A percentile compares a stretch with the other conserved stretches of the same genome.
phyloP scores from a whole-genome alignment of 257 asterid genomes.

The Capsicum baccatum region DNA sequence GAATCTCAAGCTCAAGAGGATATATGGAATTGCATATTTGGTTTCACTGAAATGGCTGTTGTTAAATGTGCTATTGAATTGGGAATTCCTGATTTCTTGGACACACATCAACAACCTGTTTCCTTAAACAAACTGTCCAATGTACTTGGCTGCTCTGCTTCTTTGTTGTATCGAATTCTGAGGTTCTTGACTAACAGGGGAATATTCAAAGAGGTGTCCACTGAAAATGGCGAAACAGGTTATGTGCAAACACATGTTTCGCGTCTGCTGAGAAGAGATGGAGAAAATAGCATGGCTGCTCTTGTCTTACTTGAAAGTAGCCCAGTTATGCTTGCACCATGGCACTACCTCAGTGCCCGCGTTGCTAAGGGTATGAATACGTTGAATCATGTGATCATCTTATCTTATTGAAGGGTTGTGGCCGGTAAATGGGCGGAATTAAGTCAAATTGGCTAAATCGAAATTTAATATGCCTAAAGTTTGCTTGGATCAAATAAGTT shows the following conservation, averaged over 20 bases:
- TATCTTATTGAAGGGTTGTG: background rate
- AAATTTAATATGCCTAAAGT: too few species aligned
- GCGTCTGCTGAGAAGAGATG: conserved; percentile 46
- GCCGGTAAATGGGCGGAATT: too few species aligned
- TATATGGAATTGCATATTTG: conserved; percentile 59
- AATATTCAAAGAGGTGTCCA: conserved; percentile 46
- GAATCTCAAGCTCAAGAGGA: conserved; percentile 34
- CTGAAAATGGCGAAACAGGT: background rate
- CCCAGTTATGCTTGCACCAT: conserved; percentile 65
- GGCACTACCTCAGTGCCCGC: conserved; percentile 53
- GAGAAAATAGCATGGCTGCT: conserved; percentile 52
- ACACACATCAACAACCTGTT: conserved; percentile 51
- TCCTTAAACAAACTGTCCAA: conserved; percentile 53
- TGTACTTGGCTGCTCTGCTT: conserved; percentile 51
- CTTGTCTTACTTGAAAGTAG: conserved; percentile 59
- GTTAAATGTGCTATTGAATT: conserved; percentile 75
- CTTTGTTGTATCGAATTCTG: conserved; percentile 61
- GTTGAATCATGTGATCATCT: conserved; percentile 16
- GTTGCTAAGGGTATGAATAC: conserved; percentile 24
- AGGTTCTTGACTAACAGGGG: conserved; percentile 59
- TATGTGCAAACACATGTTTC: conserved; percentile 66
- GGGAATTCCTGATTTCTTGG: conserved; percentile 62
- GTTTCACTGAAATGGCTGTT: conserved; percentile 65
- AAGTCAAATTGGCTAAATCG: background rate
- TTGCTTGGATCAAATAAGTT: too few species aligned